phyloP scores from a whole-genome alignment of 73 alveolate species.

The Paramecium sonneborni region DNA sequence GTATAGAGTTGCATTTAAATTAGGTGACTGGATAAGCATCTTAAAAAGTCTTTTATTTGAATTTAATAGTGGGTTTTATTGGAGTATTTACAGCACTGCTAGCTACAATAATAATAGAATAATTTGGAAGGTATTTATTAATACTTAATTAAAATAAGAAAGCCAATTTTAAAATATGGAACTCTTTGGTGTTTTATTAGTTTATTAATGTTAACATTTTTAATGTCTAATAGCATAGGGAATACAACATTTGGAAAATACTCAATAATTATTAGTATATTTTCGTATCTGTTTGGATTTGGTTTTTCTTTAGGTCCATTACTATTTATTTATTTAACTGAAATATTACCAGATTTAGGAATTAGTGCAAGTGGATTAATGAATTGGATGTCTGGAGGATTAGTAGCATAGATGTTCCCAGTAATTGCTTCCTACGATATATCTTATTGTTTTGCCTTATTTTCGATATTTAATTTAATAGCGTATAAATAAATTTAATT shows the following conservation, averaged over 20 bases:
- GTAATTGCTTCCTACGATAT: neutral
- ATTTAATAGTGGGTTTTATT: conserved; percentile 9
- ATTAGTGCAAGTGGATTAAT: neutral
- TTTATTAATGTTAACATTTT: neutral
- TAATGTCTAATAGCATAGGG: neutral
- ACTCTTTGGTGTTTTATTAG: conserved; percentile 1
- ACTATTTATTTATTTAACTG: conserved; percentile 37
- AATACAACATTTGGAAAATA: neutral
- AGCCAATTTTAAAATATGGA: neutral
- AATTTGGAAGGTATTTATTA: conserved; percentile 34
- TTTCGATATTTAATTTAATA: neutral
- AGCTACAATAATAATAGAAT: neutral
- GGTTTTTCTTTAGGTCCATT: conserved; percentile 40
- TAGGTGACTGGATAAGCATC: conserved; percentile 2
- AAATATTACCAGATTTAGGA: conserved; percentile 50
- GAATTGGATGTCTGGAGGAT: neutral
- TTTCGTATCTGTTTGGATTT: neutral
- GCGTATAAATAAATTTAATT: neutral
- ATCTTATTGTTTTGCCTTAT: neutral
- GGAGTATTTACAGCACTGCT: conserved; percentile 20
- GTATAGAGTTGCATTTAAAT: neutral
- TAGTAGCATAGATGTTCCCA: neutral
- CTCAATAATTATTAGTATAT: neutral
- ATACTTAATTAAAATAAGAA: neutral
- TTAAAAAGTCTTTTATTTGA: neutral